These are phyloP conservation scores for Colletotrichum tabaci DNA, from an alignment of 2,329 filamentous ascomycete species.

Conservation along the genomic window DNA sequence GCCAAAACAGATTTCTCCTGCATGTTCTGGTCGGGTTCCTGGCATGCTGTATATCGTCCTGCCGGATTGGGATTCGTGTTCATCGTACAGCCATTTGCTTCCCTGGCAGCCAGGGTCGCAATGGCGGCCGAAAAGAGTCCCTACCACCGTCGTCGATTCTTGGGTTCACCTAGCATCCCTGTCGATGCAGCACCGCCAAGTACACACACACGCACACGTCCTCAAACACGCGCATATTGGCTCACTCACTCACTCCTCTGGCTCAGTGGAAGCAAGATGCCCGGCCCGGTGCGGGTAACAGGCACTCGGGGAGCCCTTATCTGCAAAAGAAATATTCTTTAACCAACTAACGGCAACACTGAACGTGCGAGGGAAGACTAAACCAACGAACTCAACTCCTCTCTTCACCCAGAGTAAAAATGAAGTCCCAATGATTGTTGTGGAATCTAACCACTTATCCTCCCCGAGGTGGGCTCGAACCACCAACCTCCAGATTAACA, in stretches of 20 bases:
- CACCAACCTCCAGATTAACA: slow-evolving; percentile 43
- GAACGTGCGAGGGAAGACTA: too few species aligned
- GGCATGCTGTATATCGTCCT: slow-evolving; percentile 6
- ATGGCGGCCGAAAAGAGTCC: neutral
- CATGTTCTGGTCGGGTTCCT: neutral
- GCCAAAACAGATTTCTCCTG: slow-evolving; percentile 5
- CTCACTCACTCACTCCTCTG: neutral
- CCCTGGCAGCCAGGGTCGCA: neutral
- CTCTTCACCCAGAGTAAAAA: neutral
- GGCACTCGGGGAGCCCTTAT: too few species aligned
- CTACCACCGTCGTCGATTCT: neutral
- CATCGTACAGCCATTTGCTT: neutral
- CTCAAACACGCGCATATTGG: slow-evolving; percentile 23
- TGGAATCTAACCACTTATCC: neutral
- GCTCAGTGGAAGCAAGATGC: neutral
- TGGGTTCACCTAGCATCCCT: neutral
- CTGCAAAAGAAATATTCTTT: too few species aligned
- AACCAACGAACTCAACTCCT: too few species aligned
- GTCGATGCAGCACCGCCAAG: slow-evolving; percentile 14
- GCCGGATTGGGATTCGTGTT: neutral
- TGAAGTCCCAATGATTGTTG: accelerated
- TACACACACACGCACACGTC: neutral
- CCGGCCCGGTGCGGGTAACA: too few species aligned
- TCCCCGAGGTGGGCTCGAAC: slow-evolving; percentile 39
- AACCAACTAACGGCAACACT: too few species aligned